Conservation (phyloP, 176 grass and related monocot species). For the Olyra latifolia region DNA sequence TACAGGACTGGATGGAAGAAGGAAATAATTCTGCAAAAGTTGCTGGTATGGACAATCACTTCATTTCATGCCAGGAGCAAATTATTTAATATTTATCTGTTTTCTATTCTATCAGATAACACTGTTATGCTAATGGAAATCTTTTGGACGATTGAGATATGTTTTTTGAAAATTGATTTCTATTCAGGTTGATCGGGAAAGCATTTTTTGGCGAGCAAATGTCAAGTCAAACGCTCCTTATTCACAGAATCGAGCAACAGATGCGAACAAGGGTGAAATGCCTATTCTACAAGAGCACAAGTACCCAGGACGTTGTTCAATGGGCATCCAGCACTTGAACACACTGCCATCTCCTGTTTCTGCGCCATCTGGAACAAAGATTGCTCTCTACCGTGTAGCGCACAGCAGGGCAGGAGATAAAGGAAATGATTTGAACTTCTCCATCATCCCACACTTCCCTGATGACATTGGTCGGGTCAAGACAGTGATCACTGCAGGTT, state of each 20-base stretch:
- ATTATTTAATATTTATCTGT: not conserved
- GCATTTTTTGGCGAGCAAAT: conserved; percentile 57
- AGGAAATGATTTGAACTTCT: conserved; percentile 91
- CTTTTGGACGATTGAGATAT: not conserved
- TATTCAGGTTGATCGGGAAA: conserved; percentile 63
- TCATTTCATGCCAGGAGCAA: not conserved
- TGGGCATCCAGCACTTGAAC: conserved; percentile 2
- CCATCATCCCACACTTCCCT: conserved; percentile 74
- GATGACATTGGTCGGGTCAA: conserved; percentile 55
- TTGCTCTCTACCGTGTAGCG: conserved; percentile 71
- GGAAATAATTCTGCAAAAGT: conserved; percentile 73
- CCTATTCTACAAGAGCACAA: conserved; percentile 15
- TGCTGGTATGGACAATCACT: conserved; percentile 58
- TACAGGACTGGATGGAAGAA: conserved; percentile 76
- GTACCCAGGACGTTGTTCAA: not conserved
- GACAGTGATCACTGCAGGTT: conserved; percentile 57
- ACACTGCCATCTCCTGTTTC: conserved; percentile 19
- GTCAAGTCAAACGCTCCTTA: conserved; percentile 44
- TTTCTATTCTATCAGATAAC: not conserved
- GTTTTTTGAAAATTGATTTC: not conserved
- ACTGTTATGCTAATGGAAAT: not conserved
- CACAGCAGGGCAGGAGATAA: conserved; percentile 84
- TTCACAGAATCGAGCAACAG: not conserved
- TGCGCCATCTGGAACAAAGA: conserved; percentile 48
- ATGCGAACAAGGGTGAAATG: not conserved